These are phyloP conservation scores for Chytriomyces hyalinus DNA, from an alignment of 192 early-diverging fungal genomes.

Conservation along the genomic window DNA sequence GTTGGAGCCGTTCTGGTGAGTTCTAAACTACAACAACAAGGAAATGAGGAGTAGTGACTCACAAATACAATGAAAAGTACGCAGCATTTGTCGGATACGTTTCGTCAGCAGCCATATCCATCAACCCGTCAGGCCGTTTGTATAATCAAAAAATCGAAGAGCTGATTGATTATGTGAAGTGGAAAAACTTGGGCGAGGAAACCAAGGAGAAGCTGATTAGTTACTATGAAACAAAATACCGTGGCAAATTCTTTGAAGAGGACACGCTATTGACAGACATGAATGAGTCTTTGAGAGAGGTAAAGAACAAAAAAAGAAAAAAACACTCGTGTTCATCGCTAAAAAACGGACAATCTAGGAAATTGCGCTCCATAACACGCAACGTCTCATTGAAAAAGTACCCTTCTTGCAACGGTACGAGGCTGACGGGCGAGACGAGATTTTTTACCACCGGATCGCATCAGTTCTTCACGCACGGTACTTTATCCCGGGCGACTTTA, in stretches of 20 bases:
- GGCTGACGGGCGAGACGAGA: constrained; percentile 34
- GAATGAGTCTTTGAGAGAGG: constrained; percentile 48
- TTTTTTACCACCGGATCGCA: constrained; percentile 20
- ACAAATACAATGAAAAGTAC: constrained; percentile 5
- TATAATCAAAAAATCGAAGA: constrained; percentile 45
- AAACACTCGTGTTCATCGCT: too few species aligned
- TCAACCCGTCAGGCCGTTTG: constrained; percentile 29
- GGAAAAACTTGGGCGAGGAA: constrained; percentile 38
- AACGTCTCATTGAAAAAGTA: constrained; percentile 37
- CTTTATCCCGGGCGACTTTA: constrained; percentile 34
- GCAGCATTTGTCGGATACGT: constrained; percentile 28
- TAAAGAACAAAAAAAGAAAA: background rate
- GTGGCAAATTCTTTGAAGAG: constrained; percentile 42
- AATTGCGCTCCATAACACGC: constrained; percentile 35
- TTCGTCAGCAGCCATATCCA: constrained; percentile 27
- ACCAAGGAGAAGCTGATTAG: constrained; percentile 31
- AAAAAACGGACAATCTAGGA: constrained; percentile 10
- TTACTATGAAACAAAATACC: constrained; percentile 47
- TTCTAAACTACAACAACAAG: background rate
- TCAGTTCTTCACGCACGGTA: constrained; percentile 29
- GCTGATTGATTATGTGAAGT: constrained; percentile 48
- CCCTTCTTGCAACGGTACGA: constrained; percentile 34
- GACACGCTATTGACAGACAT: constrained; percentile 36
- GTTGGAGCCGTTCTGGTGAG: constrained; percentile 14
- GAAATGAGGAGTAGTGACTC: background rate